Conservation (phyloP, 2,329 filamentous ascomycete species). For the Eurotiales sp. region DNA sequence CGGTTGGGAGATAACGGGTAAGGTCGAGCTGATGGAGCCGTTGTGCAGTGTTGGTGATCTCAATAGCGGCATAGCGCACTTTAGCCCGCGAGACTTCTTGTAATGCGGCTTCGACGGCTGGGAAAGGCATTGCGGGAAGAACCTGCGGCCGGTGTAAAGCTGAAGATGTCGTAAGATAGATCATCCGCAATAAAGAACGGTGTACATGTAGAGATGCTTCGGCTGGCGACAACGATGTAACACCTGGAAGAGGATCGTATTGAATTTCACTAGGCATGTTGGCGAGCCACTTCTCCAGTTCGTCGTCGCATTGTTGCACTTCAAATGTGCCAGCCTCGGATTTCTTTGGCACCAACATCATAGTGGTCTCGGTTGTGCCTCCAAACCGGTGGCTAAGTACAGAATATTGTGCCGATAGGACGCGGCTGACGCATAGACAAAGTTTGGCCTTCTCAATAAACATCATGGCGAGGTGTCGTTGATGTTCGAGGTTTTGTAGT, state of each 20-base stretch:
- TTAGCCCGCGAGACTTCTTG: slow-evolving; percentile 79
- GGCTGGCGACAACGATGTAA: slow-evolving; percentile 44
- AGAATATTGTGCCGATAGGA: slow-evolving; percentile 87
- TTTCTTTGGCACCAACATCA: slow-evolving; percentile 91
- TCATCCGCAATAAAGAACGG: slow-evolving; percentile 84
- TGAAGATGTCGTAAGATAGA: slow-evolving; percentile 87
- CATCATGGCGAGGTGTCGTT: slow-evolving; percentile 76
- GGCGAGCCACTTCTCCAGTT: slow-evolving; percentile 73
- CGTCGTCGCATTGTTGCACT: slow-evolving; percentile 73
- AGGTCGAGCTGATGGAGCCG: slow-evolving; percentile 69
- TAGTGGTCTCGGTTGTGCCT: slow-evolving; percentile 68
- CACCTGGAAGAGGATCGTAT: slow-evolving; percentile 60
- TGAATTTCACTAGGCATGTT: slow-evolving; percentile 68
- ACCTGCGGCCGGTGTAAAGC: slow-evolving; percentile 90
- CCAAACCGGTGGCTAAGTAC: slow-evolving; percentile 78
- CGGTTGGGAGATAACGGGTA: slow-evolving; percentile 78
- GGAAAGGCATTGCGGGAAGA: slow-evolving; percentile 65
- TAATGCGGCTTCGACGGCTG: slow-evolving; percentile 59
- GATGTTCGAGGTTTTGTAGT: slow-evolving; percentile 66
- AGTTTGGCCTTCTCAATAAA: slow-evolving; percentile 90
- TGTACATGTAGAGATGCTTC: slow-evolving; percentile 61
- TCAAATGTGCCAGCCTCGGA: slow-evolving; percentile 75
- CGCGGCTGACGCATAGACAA: slow-evolving; percentile 82
- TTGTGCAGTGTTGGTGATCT: slow-evolving; percentile 80
- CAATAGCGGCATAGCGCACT: slow-evolving; percentile 76